Base-by-base conservation (phyloP, 1,284 basidiomycete genomes). In the Polyporus tsugae region DNA sequence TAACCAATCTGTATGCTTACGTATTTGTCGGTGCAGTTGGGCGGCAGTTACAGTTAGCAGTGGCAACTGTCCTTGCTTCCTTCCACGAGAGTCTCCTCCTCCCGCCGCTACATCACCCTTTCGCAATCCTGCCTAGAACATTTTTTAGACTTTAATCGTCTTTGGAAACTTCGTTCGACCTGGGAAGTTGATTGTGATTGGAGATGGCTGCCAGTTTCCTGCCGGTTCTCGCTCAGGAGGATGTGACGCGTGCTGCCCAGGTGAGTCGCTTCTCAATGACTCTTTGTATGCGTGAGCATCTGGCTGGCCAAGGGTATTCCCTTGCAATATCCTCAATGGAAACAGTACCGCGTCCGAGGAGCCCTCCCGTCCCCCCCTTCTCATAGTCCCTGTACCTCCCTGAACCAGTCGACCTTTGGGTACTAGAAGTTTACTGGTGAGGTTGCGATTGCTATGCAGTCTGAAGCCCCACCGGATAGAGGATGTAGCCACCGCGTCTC, bases 191-290 rank as follows among this genome's bases (percentile, higher is more conserved):
- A 22, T 11, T 49, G 7, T 19, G 22, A 4, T 13, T 19, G 46
- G 22, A 11, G 6, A 74, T 73, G 72, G 67, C 70, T 29, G 22
- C 72, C 2, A 58, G 72, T 35, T 85, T 86, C 72, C 80, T 88
- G 10, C 86, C 86, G 10, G 70, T 76, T 46, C 80, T 88, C 42
- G 79, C 83, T 5, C 76, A 76, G 22, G 76, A 73, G 46, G 86
- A 88, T 75, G 77, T 87, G 49, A 79, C 84, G 67, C 82, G 81
- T 69, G 86, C 86, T 35, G 82, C 82, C 39, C 82, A 86, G 77
- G 86, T 85, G 76, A 77, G 80, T 77, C 11, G n/a, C 46, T 22
- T 22, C 25, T 49, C 9, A 2, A 25, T 10, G 9, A 11, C n/a
- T 13, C 7, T 25, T 11, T 13, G 22, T 49, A 10, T 22, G 22